Evolutionary conservation across 2,329 filamentous ascomycete genomes (phyloP).

Genomic region (Aspergillus thermomutatus): DNA sequence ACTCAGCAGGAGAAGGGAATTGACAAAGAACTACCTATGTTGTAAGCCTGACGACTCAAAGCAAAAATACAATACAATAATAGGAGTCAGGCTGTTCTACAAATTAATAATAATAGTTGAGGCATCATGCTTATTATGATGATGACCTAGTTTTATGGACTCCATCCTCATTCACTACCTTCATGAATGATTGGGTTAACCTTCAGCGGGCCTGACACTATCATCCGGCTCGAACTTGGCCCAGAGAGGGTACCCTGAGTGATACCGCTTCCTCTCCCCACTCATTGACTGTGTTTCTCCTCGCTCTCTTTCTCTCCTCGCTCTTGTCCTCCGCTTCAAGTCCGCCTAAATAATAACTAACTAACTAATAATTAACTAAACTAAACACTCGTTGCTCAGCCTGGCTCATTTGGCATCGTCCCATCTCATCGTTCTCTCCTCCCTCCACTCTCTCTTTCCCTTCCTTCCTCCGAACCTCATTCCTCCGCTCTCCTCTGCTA

Average conservation of each 20-base stretch:
- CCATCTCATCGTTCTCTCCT: slow-evolving; percentile 17
- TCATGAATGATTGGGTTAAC: background rate
- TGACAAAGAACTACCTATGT: no score
- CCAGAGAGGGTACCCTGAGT: slow-evolving; percentile 19
- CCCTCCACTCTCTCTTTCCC: slow-evolving; percentile 11
- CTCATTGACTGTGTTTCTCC: slow-evolving; percentile 5
- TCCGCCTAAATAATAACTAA: no score
- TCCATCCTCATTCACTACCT: background rate
- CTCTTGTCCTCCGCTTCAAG: slow-evolving; percentile 17
- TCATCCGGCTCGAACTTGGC: slow-evolving; percentile 4
- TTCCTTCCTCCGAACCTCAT: slow-evolving; percentile 9
- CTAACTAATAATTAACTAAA: slow-evolving; percentile 11
- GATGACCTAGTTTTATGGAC: slow-evolving; percentile 6
- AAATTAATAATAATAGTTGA: background rate
- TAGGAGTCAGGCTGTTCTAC: background rate
- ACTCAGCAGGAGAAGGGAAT: background rate
- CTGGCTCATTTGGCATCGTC: slow-evolving; percentile 25
- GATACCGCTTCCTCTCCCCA: slow-evolving; percentile 17
- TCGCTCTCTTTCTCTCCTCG: slow-evolving; percentile 5
- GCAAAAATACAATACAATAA: background rate
- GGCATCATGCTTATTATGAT: background rate
- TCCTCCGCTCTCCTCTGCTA: slow-evolving; percentile 5
- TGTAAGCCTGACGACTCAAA: no score
- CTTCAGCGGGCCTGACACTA: slow-evolving; percentile 11
- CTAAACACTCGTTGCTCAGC: slow-evolving; percentile 4